Evolutionary conservation across 1,139 yeast genomes (phyloP).

Genomic region (Pichia cactophila): DNA sequence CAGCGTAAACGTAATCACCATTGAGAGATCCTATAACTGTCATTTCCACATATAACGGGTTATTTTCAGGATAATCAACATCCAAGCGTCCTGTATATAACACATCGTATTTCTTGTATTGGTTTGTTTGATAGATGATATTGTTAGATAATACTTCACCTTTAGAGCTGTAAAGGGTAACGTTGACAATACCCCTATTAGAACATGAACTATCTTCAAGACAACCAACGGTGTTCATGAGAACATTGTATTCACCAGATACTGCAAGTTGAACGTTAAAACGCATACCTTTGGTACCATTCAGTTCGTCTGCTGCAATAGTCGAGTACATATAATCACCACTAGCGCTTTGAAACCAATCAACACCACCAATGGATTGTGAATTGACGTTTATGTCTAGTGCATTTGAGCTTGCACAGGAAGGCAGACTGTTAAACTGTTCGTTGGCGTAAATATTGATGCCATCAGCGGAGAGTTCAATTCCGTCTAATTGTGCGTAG

Average conservation of each 20-base stretch:
- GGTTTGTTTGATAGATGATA: slow-evolving; percentile 70
- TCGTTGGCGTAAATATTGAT: slow-evolving; percentile 69
- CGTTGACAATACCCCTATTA: slow-evolving; percentile 70
- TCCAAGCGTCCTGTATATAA: slow-evolving; percentile 56
- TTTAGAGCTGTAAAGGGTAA: slow-evolving; percentile 46
- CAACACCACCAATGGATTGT: slow-evolving; percentile 17
- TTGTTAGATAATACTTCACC: slow-evolving; percentile 36
- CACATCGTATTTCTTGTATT: slow-evolving; percentile 71
- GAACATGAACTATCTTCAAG: slow-evolving; percentile 57
- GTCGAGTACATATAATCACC: slow-evolving; percentile 32
- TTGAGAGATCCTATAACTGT: slow-evolving; percentile 14
- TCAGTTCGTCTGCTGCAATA: slow-evolving; percentile 27
- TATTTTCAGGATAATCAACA: slow-evolving; percentile 15
- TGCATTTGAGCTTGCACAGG: slow-evolving; percentile 29
- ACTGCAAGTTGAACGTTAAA: slow-evolving; percentile 66
- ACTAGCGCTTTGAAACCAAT: slow-evolving; percentile 28
- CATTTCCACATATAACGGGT: slow-evolving; percentile 20
- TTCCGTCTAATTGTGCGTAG: slow-evolving; percentile 61
- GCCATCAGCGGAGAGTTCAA: slow-evolving; percentile 63
- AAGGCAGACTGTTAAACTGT: slow-evolving; percentile 59
- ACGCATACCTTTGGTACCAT: slow-evolving; percentile 39
- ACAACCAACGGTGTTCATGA: slow-evolving; percentile 86
- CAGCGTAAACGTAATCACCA: slow-evolving; percentile 34
- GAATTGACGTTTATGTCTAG: slow-evolving; percentile 15
- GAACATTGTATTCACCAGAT: slow-evolving; percentile 68